These are phyloP conservation scores for Alternaria longipes DNA, from an alignment of 2,329 filamentous ascomycete genomes.

Conservation along the genomic window DNA sequence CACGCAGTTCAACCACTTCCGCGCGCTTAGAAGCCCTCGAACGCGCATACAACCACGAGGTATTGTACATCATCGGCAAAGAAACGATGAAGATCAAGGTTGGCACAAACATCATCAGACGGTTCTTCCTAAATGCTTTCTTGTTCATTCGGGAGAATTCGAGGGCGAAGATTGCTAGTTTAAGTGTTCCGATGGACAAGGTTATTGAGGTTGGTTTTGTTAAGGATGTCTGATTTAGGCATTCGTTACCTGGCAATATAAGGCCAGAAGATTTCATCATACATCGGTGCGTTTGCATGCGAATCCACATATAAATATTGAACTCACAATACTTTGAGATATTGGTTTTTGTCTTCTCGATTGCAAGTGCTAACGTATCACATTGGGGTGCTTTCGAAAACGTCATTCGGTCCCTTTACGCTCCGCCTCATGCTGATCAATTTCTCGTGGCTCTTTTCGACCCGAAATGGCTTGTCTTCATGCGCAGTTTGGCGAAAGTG, in stretches of 20 bases:
- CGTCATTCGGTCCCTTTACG: neutral
- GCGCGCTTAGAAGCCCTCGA: slow-evolving; percentile 50
- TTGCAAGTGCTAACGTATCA: neutral
- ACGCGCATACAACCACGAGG: slow-evolving; percentile 56
- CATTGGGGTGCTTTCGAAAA: neutral
- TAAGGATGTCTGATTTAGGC: slow-evolving; percentile 64
- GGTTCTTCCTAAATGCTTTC: slow-evolving; percentile 63
- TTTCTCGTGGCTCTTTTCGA: neutral
- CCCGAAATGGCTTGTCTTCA: neutral
- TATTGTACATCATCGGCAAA: slow-evolving; percentile 67
- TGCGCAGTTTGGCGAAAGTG: neutral
- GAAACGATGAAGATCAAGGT: slow-evolving; percentile 51
- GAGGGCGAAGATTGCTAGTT: slow-evolving; percentile 70
- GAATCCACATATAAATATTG: too few species aligned
- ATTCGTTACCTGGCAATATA: neutral
- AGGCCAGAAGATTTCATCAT: neutral
- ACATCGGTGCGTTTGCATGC: neutral
- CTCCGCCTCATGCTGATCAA: neutral
- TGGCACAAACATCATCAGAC: slow-evolving; percentile 56
- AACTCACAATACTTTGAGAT: neutral
- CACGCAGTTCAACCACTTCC: slow-evolving; percentile 34
- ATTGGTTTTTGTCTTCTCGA: neutral
- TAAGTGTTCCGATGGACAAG: slow-evolving; percentile 67
- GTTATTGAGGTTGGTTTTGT: slow-evolving; percentile 75
- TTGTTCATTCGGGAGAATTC: slow-evolving; percentile 73